These are phyloP conservation scores for Annulohypoxylon stygium DNA, from an alignment of 495 filamentous ascomycete genomes.

Conservation along the genomic window DNA sequence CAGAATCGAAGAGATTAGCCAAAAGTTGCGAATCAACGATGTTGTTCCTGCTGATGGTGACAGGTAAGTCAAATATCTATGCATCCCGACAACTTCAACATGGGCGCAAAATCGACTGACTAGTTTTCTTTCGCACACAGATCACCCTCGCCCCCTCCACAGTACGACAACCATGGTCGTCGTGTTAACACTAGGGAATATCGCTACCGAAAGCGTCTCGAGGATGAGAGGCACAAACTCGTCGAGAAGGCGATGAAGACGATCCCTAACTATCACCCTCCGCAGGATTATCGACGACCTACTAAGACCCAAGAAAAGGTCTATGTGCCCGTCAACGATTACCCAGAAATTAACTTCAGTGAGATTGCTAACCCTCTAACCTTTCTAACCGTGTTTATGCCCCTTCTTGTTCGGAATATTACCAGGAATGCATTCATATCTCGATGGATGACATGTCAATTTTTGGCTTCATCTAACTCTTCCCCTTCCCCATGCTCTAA, in stretches of 20 bases:
- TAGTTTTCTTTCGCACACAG: constrained; percentile 58
- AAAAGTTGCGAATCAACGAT: constrained; percentile 98
- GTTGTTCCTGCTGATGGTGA: constrained; percentile 95
- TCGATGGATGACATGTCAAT: constrained; percentile 48
- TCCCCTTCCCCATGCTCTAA: constrained; percentile 53
- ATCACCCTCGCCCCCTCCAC: constrained; percentile 93
- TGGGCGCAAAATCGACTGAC: constrained; percentile 17
- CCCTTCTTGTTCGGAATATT: constrained; percentile 57
- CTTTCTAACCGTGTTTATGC: constrained; percentile 72
- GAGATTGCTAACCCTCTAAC: constrained; percentile 99
- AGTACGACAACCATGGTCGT: constrained; percentile 98
- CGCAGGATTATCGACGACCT: constrained; percentile 95
- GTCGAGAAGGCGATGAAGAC: constrained; percentile 98
- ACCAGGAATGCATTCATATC: constrained; percentile 49
- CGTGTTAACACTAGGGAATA: constrained; percentile 98
- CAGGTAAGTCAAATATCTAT: constrained; percentile 69
- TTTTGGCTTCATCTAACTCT: constrained; percentile 56
- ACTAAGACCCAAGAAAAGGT: constrained; percentile 99
- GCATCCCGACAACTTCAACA: neutral
- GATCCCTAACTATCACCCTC: constrained; percentile 98
- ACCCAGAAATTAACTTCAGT: constrained; percentile 99
- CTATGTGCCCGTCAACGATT: constrained; percentile 99
- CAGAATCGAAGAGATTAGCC: constrained; percentile 97
- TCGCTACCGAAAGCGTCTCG: constrained; percentile 95
- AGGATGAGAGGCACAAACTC: constrained; percentile 98